Base-by-base conservation (phyloP, 1,284 basidiomycete genomes). In the Phlebopus sp. region DNA sequence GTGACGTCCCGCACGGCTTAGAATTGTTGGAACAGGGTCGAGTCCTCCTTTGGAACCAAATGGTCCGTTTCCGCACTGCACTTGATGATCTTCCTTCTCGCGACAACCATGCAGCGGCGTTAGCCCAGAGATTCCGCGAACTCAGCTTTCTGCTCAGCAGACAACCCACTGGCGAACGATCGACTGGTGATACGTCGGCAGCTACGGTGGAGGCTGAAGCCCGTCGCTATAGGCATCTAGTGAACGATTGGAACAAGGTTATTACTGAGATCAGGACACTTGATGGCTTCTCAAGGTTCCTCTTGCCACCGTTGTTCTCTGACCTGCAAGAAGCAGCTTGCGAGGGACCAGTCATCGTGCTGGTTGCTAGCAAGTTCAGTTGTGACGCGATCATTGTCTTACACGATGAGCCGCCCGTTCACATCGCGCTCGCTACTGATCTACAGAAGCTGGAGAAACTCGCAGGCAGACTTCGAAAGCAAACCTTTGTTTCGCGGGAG, bases 331-430 rank as follows among this genome's bases (percentile, higher is more conserved):
- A 46, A 14, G 63, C 55, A 10, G 55, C 60, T 15, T 42, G 38
- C 5, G 58, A 61, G 32, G 66, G 67, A 47, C 54, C 68, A 1
- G 61, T 69, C n/a, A 59, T 69, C 25, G 35, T 66, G 2, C 10
- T 29, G 27, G 9, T 5, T 60, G 55, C 19, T 29, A 29, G 27
- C 8, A 4, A 9, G 2, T 29, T 29, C 27, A 5, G 5, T 11
- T 29, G 27, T 29, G 51, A 63, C 50, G 58, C 52, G 5, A 43
- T 63, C 35, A 60, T 62, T 27, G 30, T 59, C 29, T 42, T 36
- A 15, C 14, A 41, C 17, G 40, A 44, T 30, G 35, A 41, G 10
- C 42, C 19, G 17, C 49, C 47, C n/a, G 27, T 46, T 7, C 50
- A 50, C 35, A 42, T 54, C 13, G 38, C 42, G 9, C 46, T 55